Conservation (phyloP, 805 yeast genomes). For the Brettanomyces bruxellensis region DNA sequence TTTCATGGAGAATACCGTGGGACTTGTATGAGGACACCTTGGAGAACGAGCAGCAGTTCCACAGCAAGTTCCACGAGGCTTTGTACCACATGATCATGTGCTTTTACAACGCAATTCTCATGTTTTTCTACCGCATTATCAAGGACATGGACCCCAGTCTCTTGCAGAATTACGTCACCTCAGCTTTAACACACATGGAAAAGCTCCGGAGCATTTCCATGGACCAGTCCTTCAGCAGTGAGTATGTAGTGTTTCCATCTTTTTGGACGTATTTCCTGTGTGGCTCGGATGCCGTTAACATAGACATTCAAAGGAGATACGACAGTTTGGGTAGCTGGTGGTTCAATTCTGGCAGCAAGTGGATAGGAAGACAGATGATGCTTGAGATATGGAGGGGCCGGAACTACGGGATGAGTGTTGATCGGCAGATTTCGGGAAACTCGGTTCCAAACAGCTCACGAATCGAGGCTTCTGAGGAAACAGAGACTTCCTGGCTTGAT, state of each 20-base stretch:
- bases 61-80: slow-evolving; percentile 31
- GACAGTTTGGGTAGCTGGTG: slow-evolving; percentile 26
- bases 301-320: slow-evolving; percentile 22
- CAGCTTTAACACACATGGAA: slow-evolving; percentile 29
- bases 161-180: slow-evolving; percentile 27
- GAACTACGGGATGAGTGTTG: slow-evolving; percentile 9
- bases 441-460: not conserved
- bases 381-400: slow-evolving; percentile 42
- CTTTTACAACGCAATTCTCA: slow-evolving; percentile 34
- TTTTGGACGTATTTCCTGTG: slow-evolving; percentile 42
- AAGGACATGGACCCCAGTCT: slow-evolving; percentile 29
- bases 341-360: slow-evolving; percentile 31
- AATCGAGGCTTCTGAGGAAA: slow-evolving; percentile 14
- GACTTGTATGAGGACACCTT: slow-evolving; percentile 22
- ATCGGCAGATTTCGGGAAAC: not conserved
- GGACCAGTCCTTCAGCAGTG: slow-evolving; percentile 11
- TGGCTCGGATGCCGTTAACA: slow-evolving; percentile 30
- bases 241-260: slow-evolving; percentile 27
- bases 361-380: slow-evolving; percentile 48
- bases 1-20: slow-evolving; percentile 42
- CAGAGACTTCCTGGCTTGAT: slow-evolving; percentile 41
- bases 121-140: slow-evolving; percentile 39
- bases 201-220: slow-evolving; percentile 15
- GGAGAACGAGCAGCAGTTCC: slow-evolving; percentile 7
- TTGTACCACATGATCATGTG: slow-evolving; percentile 29